phyloP scores from a whole-genome alignment of 352 stramenopile genomes.

The Pythium brachiatum region DNA sequence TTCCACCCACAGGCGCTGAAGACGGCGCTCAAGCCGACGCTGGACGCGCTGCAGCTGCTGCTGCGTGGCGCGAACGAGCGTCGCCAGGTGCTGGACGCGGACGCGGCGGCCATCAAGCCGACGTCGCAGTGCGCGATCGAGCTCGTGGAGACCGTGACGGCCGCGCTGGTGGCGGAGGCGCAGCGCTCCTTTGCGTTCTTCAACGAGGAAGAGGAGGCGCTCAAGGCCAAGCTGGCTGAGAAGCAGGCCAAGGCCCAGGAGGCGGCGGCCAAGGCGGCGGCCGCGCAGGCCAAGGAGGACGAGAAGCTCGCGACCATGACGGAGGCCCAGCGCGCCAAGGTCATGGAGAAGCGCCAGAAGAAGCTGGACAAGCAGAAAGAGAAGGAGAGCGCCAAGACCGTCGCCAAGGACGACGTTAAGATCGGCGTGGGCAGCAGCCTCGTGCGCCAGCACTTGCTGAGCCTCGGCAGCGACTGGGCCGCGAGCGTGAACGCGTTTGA shows the following conservation, averaged over 20 bases:
- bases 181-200: slow-evolving; percentile 56
- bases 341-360: slow-evolving; percentile 37
- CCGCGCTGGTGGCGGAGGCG: slow-evolving; percentile 47
- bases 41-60: slow-evolving; percentile 57
- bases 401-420: slow-evolving; percentile 60
- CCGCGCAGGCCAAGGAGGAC: slow-evolving; percentile 76
- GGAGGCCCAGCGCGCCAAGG: slow-evolving; percentile 56
- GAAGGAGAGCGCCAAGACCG: slow-evolving; percentile 73
- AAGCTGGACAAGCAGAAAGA: slow-evolving; percentile 84
- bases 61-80: slow-evolving; percentile 55
- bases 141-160: slow-evolving; percentile 44
- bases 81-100: slow-evolving; percentile 28
- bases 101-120: slow-evolving; percentile 14
- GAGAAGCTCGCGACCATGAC: slow-evolving; percentile 79
- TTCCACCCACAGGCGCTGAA: slow-evolving; percentile 69
- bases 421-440: slow-evolving; percentile 64
- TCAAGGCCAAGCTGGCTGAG: slow-evolving; percentile 52
- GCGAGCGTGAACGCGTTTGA: slow-evolving; percentile 55
- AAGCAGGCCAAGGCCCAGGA: slow-evolving; percentile 64
- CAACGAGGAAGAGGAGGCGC: slow-evolving; percentile 50
- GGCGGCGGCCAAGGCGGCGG: slow-evolving; percentile 64
- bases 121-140: slow-evolving; percentile 39
- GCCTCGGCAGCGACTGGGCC: slow-evolving; percentile 15
- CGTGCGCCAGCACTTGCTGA: slow-evolving; percentile 49
- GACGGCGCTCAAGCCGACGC: slow-evolving; percentile 49